phyloP scores from a whole-genome alignment of 2,329 filamentous ascomycete species.

The Pseudogymnoascus sp. region DNA sequence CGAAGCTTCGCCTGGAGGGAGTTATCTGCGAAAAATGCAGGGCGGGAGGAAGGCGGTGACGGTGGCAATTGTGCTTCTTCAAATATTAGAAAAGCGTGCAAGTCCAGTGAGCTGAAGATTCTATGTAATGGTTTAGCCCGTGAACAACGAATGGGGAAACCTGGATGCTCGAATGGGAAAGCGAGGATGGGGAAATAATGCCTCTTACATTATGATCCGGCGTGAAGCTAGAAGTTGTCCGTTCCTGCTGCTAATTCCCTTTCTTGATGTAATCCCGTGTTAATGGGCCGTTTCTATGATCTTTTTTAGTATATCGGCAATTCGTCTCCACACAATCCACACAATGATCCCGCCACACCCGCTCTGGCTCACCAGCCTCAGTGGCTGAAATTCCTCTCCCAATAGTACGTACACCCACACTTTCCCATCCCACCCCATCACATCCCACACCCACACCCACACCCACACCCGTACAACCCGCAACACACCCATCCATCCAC shows the following conservation, averaged over 20 bases:
- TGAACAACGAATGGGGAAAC: background rate
- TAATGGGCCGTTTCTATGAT: background rate
- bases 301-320: slow-evolving; percentile 8
- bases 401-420: background rate
- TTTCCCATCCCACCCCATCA: background rate
- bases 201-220: background rate
- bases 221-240: background rate
- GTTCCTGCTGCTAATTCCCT: background rate
- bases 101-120: slow-evolving; percentile 1
- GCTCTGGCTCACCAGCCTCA: background rate
- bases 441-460: background rate
- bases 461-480: background rate
- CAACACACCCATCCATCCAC: background rate
- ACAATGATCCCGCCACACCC: background rate
- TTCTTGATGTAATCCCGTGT: slow-evolving; percentile 3
- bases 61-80: background rate
- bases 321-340: background rate
- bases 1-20: background rate
- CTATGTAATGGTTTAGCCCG: background rate
- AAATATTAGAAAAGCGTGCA: background rate
- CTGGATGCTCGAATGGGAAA: background rate
- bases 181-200: background rate
- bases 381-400: background rate
- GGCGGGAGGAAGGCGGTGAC: background rate
- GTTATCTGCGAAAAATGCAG: background rate